Conservation (phyloP, 2,329 filamentous ascomycete species). For the Tricladium varicosporioides region DNA sequence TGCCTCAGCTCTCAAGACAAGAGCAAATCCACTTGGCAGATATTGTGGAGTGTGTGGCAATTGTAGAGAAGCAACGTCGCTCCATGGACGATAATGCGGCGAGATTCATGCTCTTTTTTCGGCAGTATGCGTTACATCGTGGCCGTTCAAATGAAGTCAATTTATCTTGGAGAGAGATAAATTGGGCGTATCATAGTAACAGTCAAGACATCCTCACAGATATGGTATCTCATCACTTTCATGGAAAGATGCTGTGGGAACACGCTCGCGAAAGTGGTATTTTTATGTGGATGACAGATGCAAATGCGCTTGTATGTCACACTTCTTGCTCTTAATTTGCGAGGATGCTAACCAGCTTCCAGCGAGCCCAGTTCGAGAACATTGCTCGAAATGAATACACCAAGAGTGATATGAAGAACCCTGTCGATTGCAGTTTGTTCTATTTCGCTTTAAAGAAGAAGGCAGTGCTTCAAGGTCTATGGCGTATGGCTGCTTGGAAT, state of each 20-base stretch:
- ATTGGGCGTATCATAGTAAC: constrained; percentile 79
- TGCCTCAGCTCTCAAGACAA: constrained; percentile 77
- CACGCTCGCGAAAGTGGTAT: constrained; percentile 83
- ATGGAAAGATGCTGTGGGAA: constrained; percentile 78
- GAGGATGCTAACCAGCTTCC: constrained; percentile 15
- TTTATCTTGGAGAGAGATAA: constrained; percentile 76
- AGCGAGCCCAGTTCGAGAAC: constrained; percentile 80
- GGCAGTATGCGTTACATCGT: constrained; percentile 73
- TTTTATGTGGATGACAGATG: constrained; percentile 91
- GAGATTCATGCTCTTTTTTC: constrained; percentile 83
- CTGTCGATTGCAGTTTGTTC: constrained; percentile 85
- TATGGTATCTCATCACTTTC: constrained; percentile 76
- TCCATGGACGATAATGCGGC: constrained; percentile 90
- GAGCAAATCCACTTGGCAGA: constrained; percentile 85
- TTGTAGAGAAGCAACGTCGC: constrained; percentile 81
- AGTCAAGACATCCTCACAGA: constrained; percentile 89
- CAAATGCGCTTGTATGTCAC: constrained; percentile 66
- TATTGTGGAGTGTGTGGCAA: constrained; percentile 79
- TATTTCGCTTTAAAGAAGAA: constrained; percentile 93
- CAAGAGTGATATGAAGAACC: constrained; percentile 81
- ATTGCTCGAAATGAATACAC: constrained; percentile 93
- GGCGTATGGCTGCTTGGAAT: constrained; percentile 92
- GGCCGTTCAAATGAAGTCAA: constrained; percentile 61
- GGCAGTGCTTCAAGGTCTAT: constrained; percentile 81
- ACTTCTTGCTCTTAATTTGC: constrained; percentile 6